Evolutionary conservation across 2,329 filamentous ascomycete genomes (phyloP), one percentile per base, ranked within the genome.

Genomic region (Penicillium sp.): DNA sequence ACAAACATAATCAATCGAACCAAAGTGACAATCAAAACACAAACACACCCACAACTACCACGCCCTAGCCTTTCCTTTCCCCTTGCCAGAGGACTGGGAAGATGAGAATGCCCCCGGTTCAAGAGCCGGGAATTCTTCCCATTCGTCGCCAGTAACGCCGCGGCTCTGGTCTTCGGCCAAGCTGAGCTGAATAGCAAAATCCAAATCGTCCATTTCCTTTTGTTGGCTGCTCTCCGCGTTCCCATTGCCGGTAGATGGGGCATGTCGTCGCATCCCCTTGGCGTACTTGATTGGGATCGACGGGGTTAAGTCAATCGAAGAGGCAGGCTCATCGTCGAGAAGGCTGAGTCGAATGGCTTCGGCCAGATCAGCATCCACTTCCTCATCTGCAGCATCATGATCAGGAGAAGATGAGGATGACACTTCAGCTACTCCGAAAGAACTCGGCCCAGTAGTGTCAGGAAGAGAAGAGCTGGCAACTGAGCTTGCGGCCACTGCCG

Each of bases 121-220:
- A 20, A 65, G 56, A 7, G 51, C 50, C 5, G 67, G 67, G 13
- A 66, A 69, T 27, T 68, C 64, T n/a, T 66, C 63, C 37, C 51
- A 50, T 18, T 60, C 56, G 20, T 59, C 39, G 5, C 40, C 45
- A 7, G 36, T 41, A 14, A 49, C 50, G 22, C 54, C 65, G 36
- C 70, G 66, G 59, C 76, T 78, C 59, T 77, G 69, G 55, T 80
- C 75, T 57, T 84, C 80, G 0, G 74, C 80, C 40, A 84, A 68
- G 61, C 81, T 84, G 22, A 84, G 61, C 61, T 81, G 79, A 51
- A 84, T 66, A 0, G 81, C 81, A 60, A 80, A 79, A 49, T 83
- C 78, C 26, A 85, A 59, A 62, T 84, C 81, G 36, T 75, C 73
- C 51, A 78, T 66, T 57, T 81, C 77, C 31, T 67, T 56, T 61